Evolutionary conservation across 2,329 filamentous ascomycete genomes (phyloP), one percentile per base, ranked within the genome.

Genomic region (Aspergillus sp.): DNA sequence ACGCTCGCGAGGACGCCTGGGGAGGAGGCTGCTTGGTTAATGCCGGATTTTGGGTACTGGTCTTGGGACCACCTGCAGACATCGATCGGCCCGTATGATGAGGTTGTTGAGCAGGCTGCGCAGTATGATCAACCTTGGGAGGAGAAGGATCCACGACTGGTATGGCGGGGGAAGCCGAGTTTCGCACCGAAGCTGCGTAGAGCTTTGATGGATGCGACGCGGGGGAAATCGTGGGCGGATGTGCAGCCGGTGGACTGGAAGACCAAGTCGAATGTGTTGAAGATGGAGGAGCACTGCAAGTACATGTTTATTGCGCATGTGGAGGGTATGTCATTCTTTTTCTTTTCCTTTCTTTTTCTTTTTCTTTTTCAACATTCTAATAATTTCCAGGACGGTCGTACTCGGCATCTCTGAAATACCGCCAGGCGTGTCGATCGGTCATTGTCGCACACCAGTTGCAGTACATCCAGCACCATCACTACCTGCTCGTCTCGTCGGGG

Each of bases 221-320:
- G 70, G 40, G 69, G 73, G 54, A 71, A 79, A 62, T 58, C 72
- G 1, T 82, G 80, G 81, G 77, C 76, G 3, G 78, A 81, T 64
- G 78, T 82, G 21, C 73, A 74, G 60, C 68, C 70, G 52, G 67
- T 78, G 27, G 65, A 75, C 49, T 79, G 77, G 76, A 61, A 66
- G 12, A 68, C 71, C 6, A 73, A 72, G 23, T 62, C 71, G 40
- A 77, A 81, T 55, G 74, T 81, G 6, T 66, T 82, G 4, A 73
- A 70, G 27, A 81, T 82, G 67, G 76, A 79, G 35, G 79, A 83
- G 51, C 81, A 82, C 66, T 84, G 82, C 68, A 73, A 74, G 31
- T 83, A 82, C 62, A 79, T 79, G 68, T 84, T 78, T 60, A 77
- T 82, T 21, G 76, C 79, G 3, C 80, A 84, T 62, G 81, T 81